A percentile compares a stretch with the other conserved stretches of the same genome.
Evolutionary conservation across 1,139 yeast species (phyloP).

Genomic region (Diutina mesorugosa): DNA sequence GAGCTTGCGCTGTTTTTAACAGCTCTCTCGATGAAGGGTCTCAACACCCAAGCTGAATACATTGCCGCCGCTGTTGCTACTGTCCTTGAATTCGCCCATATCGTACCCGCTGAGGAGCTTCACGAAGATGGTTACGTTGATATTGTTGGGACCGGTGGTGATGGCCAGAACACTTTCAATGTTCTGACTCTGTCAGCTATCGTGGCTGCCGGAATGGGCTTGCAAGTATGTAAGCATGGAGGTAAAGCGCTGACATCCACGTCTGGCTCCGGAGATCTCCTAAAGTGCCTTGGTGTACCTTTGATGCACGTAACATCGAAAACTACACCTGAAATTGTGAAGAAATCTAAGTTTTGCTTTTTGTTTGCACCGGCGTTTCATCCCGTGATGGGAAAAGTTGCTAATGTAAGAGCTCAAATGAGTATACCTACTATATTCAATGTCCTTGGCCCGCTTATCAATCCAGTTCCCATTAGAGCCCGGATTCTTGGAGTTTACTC

Average conservation of each 20-base stretch:
- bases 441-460: conserved; percentile 81
- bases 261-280: conserved; percentile 88
- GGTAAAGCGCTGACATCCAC: conserved; percentile 92
- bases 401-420: conserved; percentile 56
- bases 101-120: conserved; percentile 28
- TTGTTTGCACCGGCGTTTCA: conserved; percentile 92
- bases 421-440: conserved; percentile 92
- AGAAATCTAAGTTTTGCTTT: conserved; percentile 50
- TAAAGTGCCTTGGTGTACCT: conserved; percentile 67
- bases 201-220: conserved; percentile 83
- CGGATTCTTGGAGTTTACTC: conserved; percentile 85
- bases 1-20: conserved; percentile 74
- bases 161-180: conserved; percentile 92
- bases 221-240: conserved; percentile 82
- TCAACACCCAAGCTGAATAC: conserved; percentile 73
- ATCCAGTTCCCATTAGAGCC: conserved; percentile 77
- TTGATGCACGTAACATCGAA: conserved; percentile 49
- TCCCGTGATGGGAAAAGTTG: conserved; percentile 82
- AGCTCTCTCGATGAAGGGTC: conserved; percentile 54
- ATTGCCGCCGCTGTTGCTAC: conserved; percentile 79
- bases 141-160: conserved; percentile 97
- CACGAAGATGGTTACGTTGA: conserved; percentile 54
- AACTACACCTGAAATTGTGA: conserved; percentile 56
- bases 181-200: conserved; percentile 93
- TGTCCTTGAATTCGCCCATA: conserved; percentile 47